Evolutionary conservation across 306 rosid genomes (phyloP).

Genomic region (Rubus idaeus): DNA sequence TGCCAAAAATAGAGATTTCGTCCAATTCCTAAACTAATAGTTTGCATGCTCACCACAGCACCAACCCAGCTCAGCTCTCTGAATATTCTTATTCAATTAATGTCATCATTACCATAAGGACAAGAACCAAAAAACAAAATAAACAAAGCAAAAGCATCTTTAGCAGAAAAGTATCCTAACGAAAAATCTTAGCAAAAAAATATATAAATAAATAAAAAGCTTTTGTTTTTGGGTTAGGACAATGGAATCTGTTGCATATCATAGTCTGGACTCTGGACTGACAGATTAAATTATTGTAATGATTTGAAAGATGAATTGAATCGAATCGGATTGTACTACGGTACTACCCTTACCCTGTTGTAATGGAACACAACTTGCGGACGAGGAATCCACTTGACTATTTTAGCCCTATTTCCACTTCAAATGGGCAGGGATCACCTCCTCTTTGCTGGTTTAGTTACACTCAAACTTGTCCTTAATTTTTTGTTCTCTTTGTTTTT

Average conservation of each 20-base stretch:
- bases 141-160: slow-evolving; percentile 3
- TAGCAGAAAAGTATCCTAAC: background rate
- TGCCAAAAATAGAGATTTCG: background rate
- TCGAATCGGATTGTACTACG: background rate
- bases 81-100: slow-evolving; percentile 14
- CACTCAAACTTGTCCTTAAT: background rate
- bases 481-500: background rate
- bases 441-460: background rate
- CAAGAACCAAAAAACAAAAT: slow-evolving; percentile 11
- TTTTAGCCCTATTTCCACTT: background rate
- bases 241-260: background rate
- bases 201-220: background rate
- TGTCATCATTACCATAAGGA: slow-evolving; percentile 17
- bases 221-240: background rate
- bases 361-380: background rate
- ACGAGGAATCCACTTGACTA: too few relatives aligned
- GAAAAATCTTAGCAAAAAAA: background rate
- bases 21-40: background rate
- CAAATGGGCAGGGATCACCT: background rate
- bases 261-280: background rate
- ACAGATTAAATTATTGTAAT: background rate
- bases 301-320: slow-evolving; percentile 4
- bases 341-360: background rate
- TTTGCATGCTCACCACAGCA: slow-evolving; percentile 10
- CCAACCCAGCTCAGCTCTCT: slow-evolving; percentile 10